A percentile compares a stretch with the other conserved stretches of the same genome.
These are phyloP conservation scores for Pseudonitzschia multistriata DNA, from an alignment of 108 stramenopile genomes.

Conservation along the genomic window DNA sequence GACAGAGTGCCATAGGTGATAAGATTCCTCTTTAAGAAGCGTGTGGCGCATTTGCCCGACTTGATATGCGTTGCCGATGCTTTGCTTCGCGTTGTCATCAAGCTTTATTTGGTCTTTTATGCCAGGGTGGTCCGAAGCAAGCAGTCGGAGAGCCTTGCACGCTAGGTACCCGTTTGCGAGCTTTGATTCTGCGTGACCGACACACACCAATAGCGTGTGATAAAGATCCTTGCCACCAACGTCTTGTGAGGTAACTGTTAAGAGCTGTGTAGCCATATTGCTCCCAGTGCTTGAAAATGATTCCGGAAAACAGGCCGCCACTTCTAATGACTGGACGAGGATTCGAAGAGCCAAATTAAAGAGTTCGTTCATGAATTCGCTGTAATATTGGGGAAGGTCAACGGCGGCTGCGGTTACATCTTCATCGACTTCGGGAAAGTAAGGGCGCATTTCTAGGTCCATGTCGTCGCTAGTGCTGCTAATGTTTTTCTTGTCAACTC, in stretches of 20 bases:
- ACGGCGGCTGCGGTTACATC: background rate
- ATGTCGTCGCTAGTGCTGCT: constrained; percentile 1
- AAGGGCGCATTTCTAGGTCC: constrained; percentile 9
- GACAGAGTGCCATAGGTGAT: constrained; percentile 14
- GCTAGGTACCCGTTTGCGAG: constrained; percentile 25
- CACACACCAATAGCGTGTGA: constrained; percentile 8
- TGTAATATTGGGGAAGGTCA: constrained; percentile 8
- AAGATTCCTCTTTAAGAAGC: constrained; percentile 20
- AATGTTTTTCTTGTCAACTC: background rate
- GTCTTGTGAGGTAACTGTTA: background rate
- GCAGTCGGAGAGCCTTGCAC: constrained; percentile 25
- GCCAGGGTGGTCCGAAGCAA: constrained; percentile 2
- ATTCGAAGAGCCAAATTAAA: constrained; percentile 13
- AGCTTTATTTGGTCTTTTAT: constrained; percentile 14
- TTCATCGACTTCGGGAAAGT: constrained; percentile 5
- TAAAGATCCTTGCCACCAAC: constrained; percentile 17
- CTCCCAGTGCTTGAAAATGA: background rate
- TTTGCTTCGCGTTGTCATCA: constrained; percentile 5
- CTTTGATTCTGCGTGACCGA: constrained; percentile 14
- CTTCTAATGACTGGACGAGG: constrained; percentile 25
- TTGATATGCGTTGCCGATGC: constrained; percentile 17
- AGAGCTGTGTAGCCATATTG: constrained; percentile 4
- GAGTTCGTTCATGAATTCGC: constrained; percentile 12
- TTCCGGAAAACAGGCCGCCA: constrained; percentile 9
- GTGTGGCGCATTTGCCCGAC: constrained; percentile 17